These are phyloP conservation scores for Zizania latifolia DNA, from an alignment of 176 grass and related monocot genomes.

Conservation along the genomic window DNA sequence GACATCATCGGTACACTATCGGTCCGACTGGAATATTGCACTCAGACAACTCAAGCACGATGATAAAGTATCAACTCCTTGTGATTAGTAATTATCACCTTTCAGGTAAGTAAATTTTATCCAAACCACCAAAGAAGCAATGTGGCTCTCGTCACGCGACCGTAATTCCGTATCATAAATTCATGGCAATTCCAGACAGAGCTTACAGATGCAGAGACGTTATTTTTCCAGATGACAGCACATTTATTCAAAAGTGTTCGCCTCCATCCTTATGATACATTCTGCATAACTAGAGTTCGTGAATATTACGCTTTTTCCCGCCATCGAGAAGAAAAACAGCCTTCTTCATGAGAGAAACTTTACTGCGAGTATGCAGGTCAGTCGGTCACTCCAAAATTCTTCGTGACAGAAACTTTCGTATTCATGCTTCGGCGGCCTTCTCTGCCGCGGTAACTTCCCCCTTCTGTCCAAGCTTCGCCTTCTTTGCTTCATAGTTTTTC, in stretches of 20 bases:
- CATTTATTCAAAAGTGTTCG: constrained; percentile 33
- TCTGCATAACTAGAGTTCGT: constrained; percentile 14
- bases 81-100: too few species aligned
- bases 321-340: neutral
- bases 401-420: neutral
- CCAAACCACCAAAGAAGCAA: neutral
- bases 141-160: too few species aligned
- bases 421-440: constrained; percentile 42
- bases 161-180: neutral
- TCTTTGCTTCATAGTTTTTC: constrained; percentile 94
- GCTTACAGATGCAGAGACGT: neutral
- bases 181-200: neutral
- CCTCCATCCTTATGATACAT: constrained; percentile 24
- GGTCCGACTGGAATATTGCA: too few species aligned
- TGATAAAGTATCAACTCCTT: too few species aligned
- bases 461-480: constrained; percentile 20
- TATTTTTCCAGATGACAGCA: neutral
- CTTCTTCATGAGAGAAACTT: neutral
- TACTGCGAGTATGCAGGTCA: neutral
- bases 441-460: too few species aligned
- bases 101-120: too few species aligned
- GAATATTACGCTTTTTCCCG: constrained; percentile 8
- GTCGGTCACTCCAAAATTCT: neutral
- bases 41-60: too few species aligned
- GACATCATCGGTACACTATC: too few species aligned